Base-by-base conservation (phyloP, 2,329 filamentous ascomycete genomes). In the Neonectria neomacrospora region DNA sequence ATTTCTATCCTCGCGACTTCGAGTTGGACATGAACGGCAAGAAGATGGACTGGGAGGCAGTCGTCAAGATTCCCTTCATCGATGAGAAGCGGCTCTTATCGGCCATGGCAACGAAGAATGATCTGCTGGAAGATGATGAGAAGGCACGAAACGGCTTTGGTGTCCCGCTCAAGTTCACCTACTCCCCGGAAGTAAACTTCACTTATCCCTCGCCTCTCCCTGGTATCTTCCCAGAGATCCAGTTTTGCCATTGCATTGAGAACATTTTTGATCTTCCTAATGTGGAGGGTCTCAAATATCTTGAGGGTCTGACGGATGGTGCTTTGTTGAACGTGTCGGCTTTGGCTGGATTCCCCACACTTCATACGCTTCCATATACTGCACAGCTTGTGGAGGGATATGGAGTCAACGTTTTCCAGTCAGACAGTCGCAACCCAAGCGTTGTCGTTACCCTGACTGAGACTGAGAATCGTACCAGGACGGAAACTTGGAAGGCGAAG, bases 11-110 rank as follows among this genome's bases (percentile, higher is more conserved):
- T 2, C 88, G 95, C 71, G 96, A 99, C 73, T 99, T 99, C 74
- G 93, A 96, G 69, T 85, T 99, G 42, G 96, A 99, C 76, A 98
- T 99, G 96, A 98, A 99, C 72, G 96, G 96, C 63, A 99, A 99
- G 83, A 99, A 97, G 82, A 96, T 97, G 91, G 96, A 99, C 67
- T 99, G 96, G 96, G 96, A 99, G 77, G 96, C 96, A 28, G 95
- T 99, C 39, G 94, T 99, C 68, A 99, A 98, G 79, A 99, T 99
- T 74, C 96, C 96, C 0, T 99, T 99, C 79, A 99, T 99, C 67
- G 93, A 99, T 62, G 95, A 99, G 77, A 88, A 91, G 72, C 88
- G 96, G 26, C 83, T 99, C 2, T 83, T 99, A 58, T 81, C 84
- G 39, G 96, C 95, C 8, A 97, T 99, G 92, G 90, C 86, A 16